Evolutionary conservation across 140 eudicot species (phyloP).

Genomic region (Ambrosia hybrid): DNA sequence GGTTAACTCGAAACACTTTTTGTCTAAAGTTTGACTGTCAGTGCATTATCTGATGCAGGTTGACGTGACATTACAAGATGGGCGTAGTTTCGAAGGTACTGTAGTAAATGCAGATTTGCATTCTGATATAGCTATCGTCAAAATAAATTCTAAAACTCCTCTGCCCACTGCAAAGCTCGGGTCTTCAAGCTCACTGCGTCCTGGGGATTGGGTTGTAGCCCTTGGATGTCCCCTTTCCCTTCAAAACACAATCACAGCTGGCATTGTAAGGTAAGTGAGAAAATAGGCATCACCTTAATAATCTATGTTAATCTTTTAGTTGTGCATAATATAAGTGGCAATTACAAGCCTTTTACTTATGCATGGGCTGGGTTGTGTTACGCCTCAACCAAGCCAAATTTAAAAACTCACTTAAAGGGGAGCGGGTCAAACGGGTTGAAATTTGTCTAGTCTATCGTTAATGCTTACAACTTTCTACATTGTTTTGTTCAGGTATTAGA

Average conservation of each 20-base stretch:
- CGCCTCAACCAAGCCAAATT: neutral
- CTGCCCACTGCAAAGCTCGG: conserved; percentile 91
- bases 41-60: conserved; percentile 43
- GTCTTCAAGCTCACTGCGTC: conserved; percentile 74
- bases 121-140: conserved; percentile 90
- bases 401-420: neutral
- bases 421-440: neutral
- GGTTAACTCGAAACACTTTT: neutral
- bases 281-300: conserved; percentile 2
- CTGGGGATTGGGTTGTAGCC: conserved; percentile 97
- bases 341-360: neutral
- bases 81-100: conserved; percentile 88
- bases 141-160: conserved; percentile 82
- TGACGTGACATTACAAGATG: conserved; percentile 96
- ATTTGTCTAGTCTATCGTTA: neutral
- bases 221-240: conserved; percentile 94
- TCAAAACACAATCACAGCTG: conserved; percentile 90
- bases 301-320: neutral
- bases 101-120: conserved; percentile 90
- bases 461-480: neutral
- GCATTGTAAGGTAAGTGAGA: conserved; percentile 75
- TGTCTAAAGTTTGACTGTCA: neutral
- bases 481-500: neutral
- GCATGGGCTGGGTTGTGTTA: neutral
- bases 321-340: conserved; percentile 1